These are phyloP conservation scores for Camelina hispida DNA, from an alignment of 345 rosid genomes.

Conservation along the genomic window DNA sequence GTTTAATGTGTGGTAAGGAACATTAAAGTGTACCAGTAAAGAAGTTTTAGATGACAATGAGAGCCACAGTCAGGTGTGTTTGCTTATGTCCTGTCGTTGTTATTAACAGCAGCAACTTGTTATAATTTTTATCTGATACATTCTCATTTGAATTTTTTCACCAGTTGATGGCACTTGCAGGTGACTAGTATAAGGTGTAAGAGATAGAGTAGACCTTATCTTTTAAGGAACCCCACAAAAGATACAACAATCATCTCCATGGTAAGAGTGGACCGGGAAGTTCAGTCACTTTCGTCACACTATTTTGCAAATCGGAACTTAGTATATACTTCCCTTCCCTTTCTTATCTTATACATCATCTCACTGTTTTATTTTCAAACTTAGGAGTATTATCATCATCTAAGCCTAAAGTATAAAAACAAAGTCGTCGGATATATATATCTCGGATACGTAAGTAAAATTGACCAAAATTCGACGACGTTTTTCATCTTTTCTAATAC, in stretches of 20 bases:
- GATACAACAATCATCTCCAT: conserved; percentile 43
- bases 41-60: conserved; percentile 31
- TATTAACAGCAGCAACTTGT: conserved; percentile 28
- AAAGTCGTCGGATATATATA: no score
- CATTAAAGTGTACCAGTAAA: conserved; percentile 18
- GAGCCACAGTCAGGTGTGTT: conserved; percentile 35
- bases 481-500: conserved; percentile 39
- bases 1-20: conserved; percentile 23
- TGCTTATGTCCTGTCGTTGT: conserved; percentile 42
- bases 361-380: no score
- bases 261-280: conserved; percentile 45
- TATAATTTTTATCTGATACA: conserved; percentile 29
- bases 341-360: no score
- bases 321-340: conserved; percentile 33
- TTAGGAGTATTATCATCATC: no score
- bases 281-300: conserved; percentile 36
- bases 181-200: conserved; percentile 30
- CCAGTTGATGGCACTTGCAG: conserved; percentile 43
- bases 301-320: conserved; percentile 43
- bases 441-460: no score
- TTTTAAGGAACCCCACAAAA: conserved; percentile 46
- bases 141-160: conserved; percentile 39
- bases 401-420: no score
- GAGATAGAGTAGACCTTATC: conserved; percentile 31
- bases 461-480: conserved; percentile 48